These are phyloP conservation scores for Phaeoacremonium minimum DNA, from an alignment of 2,329 filamentous ascomycete species.

Conservation along the genomic window DNA sequence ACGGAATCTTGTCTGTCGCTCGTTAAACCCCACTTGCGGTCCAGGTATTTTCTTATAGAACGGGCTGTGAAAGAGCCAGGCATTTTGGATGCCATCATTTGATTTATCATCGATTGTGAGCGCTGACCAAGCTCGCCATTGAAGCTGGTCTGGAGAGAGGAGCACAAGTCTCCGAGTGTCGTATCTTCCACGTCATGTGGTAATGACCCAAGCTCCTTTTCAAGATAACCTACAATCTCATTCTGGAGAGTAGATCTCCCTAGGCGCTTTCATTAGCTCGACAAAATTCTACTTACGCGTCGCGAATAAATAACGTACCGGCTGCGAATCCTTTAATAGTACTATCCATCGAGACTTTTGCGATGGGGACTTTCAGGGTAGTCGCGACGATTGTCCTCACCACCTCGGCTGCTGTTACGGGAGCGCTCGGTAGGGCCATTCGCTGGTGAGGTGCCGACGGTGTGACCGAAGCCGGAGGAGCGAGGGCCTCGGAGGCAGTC, in stretches of 20 bases:
- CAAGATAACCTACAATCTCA: conserved; percentile 36
- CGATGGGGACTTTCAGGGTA: conserved; percentile 91
- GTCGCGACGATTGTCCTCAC: conserved; percentile 87
- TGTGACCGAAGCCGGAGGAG: conserved; percentile 51
- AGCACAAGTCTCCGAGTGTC: conserved; percentile 23
- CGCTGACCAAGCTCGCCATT: conserved; percentile 20
- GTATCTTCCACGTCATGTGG: conserved; percentile 34
- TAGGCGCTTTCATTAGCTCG: conserved; percentile 11
- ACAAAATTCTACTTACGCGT: too few relatives aligned
- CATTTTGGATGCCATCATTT: not conserved
- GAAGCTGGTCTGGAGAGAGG: conserved; percentile 20
- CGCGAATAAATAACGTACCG: conserved; percentile 58
- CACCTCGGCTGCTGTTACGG: conserved; percentile 85
- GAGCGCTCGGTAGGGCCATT: conserved; percentile 78
- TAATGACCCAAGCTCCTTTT: conserved; percentile 30
- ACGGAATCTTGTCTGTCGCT: not conserved
- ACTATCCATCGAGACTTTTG: conserved; percentile 88
- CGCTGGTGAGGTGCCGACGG: conserved; percentile 77
- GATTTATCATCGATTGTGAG: not conserved
- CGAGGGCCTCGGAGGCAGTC: conserved; percentile 48
- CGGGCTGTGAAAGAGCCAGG: not conserved
- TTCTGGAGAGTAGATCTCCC: conserved; percentile 38
- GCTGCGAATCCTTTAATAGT: conserved; percentile 98
- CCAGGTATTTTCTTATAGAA: not conserved
- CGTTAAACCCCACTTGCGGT: not conserved